These are phyloP conservation scores for Aspergillus nanangensis DNA, from an alignment of 495 filamentous ascomycete species.

Conservation along the genomic window DNA sequence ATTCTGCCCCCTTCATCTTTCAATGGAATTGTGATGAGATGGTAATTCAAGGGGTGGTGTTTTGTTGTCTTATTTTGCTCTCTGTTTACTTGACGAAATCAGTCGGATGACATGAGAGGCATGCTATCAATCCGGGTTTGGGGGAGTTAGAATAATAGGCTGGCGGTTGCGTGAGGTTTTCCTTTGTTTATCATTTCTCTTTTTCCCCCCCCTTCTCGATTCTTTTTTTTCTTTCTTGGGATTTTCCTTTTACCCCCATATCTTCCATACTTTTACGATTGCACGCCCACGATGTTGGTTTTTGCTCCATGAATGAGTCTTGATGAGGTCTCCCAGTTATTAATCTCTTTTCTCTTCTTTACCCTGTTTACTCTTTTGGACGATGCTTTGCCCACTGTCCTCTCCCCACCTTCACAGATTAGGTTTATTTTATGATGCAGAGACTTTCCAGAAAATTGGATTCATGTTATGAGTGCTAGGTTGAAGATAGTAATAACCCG, in stretches of 20 bases:
- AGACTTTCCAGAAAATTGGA: conserved; percentile 13
- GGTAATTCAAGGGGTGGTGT: conserved; percentile 19
- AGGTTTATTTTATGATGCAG: not conserved
- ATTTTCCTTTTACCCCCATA: conserved; percentile 13
- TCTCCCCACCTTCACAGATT: too few relatives aligned
- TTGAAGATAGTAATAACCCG: too few relatives aligned
- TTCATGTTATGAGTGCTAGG: not conserved
- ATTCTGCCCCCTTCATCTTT: too few relatives aligned
- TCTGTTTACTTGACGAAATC: conserved; percentile 4
- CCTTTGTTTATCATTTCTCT: conserved; percentile 13
- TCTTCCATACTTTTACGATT: conserved; percentile 16
- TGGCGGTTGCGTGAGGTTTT: conserved; percentile 7
- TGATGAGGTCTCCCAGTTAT: not conserved
- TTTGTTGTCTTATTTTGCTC: conserved; percentile 7
- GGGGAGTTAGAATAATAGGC: conserved; percentile 2
- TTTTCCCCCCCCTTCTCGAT: conserved; percentile 14
- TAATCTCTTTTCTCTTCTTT: conserved; percentile 2
- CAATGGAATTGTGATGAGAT: too few relatives aligned
- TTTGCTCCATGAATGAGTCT: conserved; percentile 1
- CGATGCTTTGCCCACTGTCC: not conserved
- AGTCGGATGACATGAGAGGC: conserved; percentile 9
- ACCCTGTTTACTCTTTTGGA: not conserved
- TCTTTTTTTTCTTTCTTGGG: conserved; percentile 11
- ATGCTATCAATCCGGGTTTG: conserved; percentile 4
- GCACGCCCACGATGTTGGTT: conserved; percentile 2